Conservation (phyloP, 2,329 filamentous ascomycete species). For the Sclerotinia subarctica region DNA sequence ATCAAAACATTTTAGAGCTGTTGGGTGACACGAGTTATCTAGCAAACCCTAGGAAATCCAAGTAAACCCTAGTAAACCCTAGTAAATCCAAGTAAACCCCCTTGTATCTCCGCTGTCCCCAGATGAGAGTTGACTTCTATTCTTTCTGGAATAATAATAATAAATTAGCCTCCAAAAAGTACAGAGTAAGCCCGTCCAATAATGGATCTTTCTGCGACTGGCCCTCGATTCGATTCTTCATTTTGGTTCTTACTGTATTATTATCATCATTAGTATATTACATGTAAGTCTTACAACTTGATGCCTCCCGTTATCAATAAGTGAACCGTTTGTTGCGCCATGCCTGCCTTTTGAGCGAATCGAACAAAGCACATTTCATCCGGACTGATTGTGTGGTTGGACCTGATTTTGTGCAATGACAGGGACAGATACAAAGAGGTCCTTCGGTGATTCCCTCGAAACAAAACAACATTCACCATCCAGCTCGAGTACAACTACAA, state of each 20-base stretch:
- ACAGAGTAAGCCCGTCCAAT: not conserved
- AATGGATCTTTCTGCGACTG: not conserved
- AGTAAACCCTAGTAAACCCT: not conserved
- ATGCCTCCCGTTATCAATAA: not conserved
- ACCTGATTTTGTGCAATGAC: slow-evolving; percentile 17
- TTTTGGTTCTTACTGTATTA: not conserved
- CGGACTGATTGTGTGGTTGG: not conserved
- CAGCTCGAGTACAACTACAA: slow-evolving; percentile 20
- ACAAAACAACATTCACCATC: slow-evolving; percentile 15
- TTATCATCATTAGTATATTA: not conserved
- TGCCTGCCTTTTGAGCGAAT: not conserved
- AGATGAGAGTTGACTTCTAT: not conserved
- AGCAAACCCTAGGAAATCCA: too few species aligned
- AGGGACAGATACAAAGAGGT: slow-evolving; percentile 8
- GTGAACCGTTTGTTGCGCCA: not conserved
- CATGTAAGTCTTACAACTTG: not conserved
- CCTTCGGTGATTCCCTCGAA: slow-evolving; percentile 10
- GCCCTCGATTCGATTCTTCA: not conserved
- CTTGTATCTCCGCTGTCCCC: not conserved
- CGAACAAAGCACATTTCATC: slow-evolving; percentile 8
- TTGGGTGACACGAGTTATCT: not conserved
- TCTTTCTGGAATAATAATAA: not conserved
- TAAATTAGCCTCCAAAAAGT: not conserved
- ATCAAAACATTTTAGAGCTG: not conserved
- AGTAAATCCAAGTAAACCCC: not conserved